A percentile compares a stretch with the other conserved stretches of the same genome.
Evolutionary conservation across 2,329 filamentous ascomycete genomes (phyloP).

Genomic region (Fusarium pilosicola): DNA sequence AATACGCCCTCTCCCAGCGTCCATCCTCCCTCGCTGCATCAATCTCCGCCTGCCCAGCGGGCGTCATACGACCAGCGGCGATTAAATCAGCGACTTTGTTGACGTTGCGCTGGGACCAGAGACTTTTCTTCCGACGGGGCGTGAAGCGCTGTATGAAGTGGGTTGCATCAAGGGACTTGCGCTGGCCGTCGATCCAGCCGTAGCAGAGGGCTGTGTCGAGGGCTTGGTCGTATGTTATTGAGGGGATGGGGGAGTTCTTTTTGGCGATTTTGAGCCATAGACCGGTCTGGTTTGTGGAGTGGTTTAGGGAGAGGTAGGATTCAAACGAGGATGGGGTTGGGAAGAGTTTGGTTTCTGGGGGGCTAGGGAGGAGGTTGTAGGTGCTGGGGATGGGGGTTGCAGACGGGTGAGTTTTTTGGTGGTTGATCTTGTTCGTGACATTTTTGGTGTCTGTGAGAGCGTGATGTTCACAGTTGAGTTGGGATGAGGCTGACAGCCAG

Average conservation of each 20-base stretch:
- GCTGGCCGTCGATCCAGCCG: constrained; percentile 72
- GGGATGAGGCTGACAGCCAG: neutral
- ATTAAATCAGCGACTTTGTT: constrained; percentile 58
- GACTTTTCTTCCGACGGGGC: constrained; percentile 62
- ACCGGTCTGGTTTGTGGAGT: constrained; percentile 42
- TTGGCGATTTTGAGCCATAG: constrained; percentile 62
- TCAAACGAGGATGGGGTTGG: constrained; percentile 24
- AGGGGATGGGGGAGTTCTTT: constrained; percentile 54
- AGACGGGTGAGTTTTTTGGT: constrained; percentile 10
- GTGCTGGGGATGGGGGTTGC: neutral
- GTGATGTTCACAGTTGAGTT: too few species aligned
- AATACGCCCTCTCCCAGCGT: constrained; percentile 67
- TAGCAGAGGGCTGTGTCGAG: constrained; percentile 67
- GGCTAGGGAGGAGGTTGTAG: accelerated
- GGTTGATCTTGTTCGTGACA: constrained; percentile 35
- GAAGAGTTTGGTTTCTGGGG: constrained; percentile 25
- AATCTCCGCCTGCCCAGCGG: constrained; percentile 59
- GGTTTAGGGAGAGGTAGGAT: constrained; percentile 26
- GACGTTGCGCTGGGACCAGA: constrained; percentile 71
- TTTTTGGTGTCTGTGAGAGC: neutral
- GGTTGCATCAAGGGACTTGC: constrained; percentile 53
- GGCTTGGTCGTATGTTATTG: constrained; percentile 61
- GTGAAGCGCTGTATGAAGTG: constrained; percentile 68
- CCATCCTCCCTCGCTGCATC: constrained; percentile 67
- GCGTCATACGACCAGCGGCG: constrained; percentile 59